Conservation (phyloP, 2,329 filamentous ascomycete species). For the Beauveria caledonica region DNA sequence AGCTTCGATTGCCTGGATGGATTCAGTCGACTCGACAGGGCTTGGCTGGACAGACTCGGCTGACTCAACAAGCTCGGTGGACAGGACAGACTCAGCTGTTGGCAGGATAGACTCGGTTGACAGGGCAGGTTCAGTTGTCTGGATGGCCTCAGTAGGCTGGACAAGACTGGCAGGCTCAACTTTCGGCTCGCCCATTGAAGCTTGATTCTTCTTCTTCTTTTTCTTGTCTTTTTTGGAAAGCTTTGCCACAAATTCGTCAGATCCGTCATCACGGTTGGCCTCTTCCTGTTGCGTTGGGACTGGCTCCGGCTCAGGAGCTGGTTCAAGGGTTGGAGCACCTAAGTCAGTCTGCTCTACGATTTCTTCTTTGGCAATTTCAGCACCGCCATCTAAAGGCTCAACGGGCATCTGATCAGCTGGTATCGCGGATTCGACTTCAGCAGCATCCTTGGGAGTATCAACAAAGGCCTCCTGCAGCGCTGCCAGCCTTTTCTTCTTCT, state of each 20-base stretch:
- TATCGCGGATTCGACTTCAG: conserved; percentile 10
- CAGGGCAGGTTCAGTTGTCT: not conserved
- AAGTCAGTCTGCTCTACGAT: not conserved
- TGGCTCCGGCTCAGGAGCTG: not conserved
- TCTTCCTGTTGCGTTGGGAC: conserved; percentile 10
- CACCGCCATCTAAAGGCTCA: not conserved
- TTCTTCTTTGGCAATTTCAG: not conserved
- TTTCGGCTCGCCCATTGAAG: not conserved
- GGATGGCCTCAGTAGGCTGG: not conserved
- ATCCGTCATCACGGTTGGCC: conserved; percentile 20
- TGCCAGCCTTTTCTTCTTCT: conserved; percentile 26
- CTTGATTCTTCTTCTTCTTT: conserved; percentile 19
- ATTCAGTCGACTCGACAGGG: not conserved
- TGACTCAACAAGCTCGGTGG: not conserved
- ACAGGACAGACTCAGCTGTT: not conserved
- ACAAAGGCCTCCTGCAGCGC: conserved; percentile 14
- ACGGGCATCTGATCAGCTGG: conserved; percentile 5
- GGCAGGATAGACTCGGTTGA: not conserved
- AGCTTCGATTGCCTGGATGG: too few species aligned
- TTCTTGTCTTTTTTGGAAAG: conserved; percentile 26
- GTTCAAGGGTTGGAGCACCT: not conserved
- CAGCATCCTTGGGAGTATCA: conserved; percentile 4
- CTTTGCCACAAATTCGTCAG: conserved; percentile 22
- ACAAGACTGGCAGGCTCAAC: not conserved
- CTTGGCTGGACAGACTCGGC: too few species aligned